Evolutionary conservation across 371 early-diverging fungal species (phyloP), one percentile per base, ranked within the genome.

Genomic region (Mortierella sp.): DNA sequence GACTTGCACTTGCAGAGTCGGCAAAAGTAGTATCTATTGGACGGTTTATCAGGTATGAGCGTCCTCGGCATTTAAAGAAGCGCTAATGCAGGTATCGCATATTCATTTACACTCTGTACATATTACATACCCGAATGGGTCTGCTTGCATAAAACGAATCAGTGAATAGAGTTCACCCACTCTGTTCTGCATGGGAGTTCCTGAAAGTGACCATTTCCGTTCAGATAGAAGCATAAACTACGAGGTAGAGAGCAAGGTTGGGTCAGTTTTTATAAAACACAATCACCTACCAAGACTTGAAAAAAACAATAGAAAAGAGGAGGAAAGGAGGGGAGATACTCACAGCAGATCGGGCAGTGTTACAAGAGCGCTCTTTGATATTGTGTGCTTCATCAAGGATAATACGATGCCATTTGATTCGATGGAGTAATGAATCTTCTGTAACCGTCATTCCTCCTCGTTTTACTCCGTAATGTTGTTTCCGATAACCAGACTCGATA

Each of bases 111-210:
- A 61, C n/a, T n/a, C n/a, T n/a, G n/a, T n/a, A n/a, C n/a, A 18
- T 14, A 12, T 1, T 7, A 2, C 62, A 21, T 72, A 76, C 73
- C 80, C 80, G 57, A 62, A 79, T 6, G 80, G 70, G 46, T 79
- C 72, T 7, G 66, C 62, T 29, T 66, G 64, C 84, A 92, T 87
- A 63, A 93, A 97, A 37, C 98, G 93, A 81, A 99, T 95, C 51
- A 98, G 90, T 5, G 97, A 94, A 84, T 96, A 99, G 23, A 99
- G 85, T 84, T 98, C 98, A 60, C 95, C 97, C 1, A 99, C 94
- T 23, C 98, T 93, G 82, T 99, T 99, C 72, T 99, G 99, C 69
- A 99, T 84, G 14, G 99, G 99, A 4, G 99, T 99, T 15, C 99
- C 99, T 1, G 95, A 94, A 9, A 99, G 83, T 0, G 94, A 90